Base-by-base conservation (phyloP, 2,329 filamentous ascomycete species). In the Massarina eburnea region DNA sequence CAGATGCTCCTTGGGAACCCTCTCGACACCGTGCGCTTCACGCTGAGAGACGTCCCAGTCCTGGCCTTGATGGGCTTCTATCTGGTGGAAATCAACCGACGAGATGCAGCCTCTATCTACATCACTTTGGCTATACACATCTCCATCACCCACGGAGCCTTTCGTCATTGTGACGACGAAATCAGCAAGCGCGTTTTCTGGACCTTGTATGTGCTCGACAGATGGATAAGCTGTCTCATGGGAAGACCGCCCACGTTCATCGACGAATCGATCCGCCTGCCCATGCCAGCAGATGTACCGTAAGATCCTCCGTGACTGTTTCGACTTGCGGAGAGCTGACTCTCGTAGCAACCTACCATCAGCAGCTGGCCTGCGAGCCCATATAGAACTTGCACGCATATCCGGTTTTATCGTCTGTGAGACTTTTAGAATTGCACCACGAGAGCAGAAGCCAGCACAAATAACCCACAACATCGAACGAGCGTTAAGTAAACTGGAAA, bases 171-270 rank as follows among this genome's bases (percentile, higher is more conserved):
- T n/a, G 32, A 14, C 3, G 50, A 61, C 37, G 60, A 64, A 44
- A 44, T 46, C 14, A 55, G 40, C 21, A 61, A 52, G 35, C 56
- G 60, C 24, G 39, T 30, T 7, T 55, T 57, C 15, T 64, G 60
- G 60, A 61, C 58, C 2, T 44, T 64, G 1, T 64, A 61, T 36
- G 43, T 60, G n/a, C 36, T 64, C 21, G 60, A 64, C 32, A 49
- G 60, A 38, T 64, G 60, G 60, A 51, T 62, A 15, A 57, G 56
- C 20, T 55, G 58, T 27, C 19, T 64, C 4, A 61, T 64, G 60
- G 60, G 60, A 6, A 51, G 60, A 14, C 56, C 59, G 10, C 56
- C 60, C 10, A 55, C 55, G 2, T 51, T 64, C 41, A 41, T 52
- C n/a, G 57, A 62, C 27, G 59, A 62, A 22, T 53, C 59, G 15